Evolutionary conservation across 805 yeast species (phyloP).

Genomic region (Blastobotrys peoriensis): DNA sequence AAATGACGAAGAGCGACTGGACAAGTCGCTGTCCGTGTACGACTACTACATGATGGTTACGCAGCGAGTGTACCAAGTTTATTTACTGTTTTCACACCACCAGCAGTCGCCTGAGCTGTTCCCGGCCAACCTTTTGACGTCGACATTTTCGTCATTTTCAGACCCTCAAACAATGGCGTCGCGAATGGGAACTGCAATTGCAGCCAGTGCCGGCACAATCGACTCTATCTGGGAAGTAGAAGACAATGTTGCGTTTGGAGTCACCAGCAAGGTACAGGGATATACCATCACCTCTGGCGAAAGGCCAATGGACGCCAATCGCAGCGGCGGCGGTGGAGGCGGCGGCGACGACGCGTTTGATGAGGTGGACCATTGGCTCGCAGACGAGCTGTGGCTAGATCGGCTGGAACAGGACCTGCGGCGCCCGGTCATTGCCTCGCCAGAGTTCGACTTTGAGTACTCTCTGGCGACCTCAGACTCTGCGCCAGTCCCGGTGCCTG

Average conservation of each 20-base stretch:
- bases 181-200: slow-evolving; percentile 26
- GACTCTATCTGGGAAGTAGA: slow-evolving; percentile 32
- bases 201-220: slow-evolving; percentile 23
- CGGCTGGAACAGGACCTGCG: slow-evolving; percentile 18
- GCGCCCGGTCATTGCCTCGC: slow-evolving; percentile 22
- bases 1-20: slow-evolving; percentile 22
- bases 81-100: slow-evolving; percentile 31
- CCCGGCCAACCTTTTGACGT: slow-evolving; percentile 35
- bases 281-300: slow-evolving; percentile 16
- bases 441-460: slow-evolving; percentile 22
- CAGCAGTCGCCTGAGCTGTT: slow-evolving; percentile 26
- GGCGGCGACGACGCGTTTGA: slow-evolving; percentile 3
- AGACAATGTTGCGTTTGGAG: slow-evolving; percentile 39
- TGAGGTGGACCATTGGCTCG: slow-evolving; percentile 22
- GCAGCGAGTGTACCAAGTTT: slow-evolving; percentile 42
- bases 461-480: background rate
- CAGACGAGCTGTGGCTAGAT: slow-evolving; percentile 16
- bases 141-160: slow-evolving; percentile 28
- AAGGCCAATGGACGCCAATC: slow-evolving; percentile 11
- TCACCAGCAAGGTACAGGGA: slow-evolving; percentile 33
- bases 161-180: slow-evolving; percentile 26
- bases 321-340: slow-evolving; percentile 18
- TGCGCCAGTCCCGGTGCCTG: slow-evolving; percentile 21
- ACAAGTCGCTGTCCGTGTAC: slow-evolving; percentile 18
- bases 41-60: slow-evolving; percentile 35